Base-by-base conservation (phyloP, 768 basidiomycete species). In the Suillus subaureus region DNA sequence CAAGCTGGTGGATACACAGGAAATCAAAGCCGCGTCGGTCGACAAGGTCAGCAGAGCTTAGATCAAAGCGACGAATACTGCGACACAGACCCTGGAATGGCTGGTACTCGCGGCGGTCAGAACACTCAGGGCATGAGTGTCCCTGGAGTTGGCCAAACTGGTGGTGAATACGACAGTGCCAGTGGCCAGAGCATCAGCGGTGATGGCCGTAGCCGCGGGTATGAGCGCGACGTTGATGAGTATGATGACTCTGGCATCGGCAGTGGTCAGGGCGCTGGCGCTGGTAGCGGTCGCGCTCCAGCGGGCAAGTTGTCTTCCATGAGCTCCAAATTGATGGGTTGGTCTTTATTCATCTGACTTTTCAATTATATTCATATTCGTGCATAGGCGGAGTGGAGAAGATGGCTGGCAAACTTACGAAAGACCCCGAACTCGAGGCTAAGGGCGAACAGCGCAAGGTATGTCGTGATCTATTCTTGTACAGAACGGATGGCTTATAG, bases 1-100 rank as follows among this genome's bases (percentile, higher is more conserved):
- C 66, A 66, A 55, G 60, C 58, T n/a, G 66, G 66, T 39, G 64
- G 66, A 8, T 61, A 67, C 58, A 43, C 23, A 31, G 65, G 64
- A 33, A 57, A 15, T 6, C 18, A 35, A 18, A 11, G 42, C 6
- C 49, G 57, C 18, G 33, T n/a, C 18, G 18, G 51, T 23, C n/a
- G 42, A 16, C 65, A 37, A 35, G 65, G 23, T 28, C 28, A 21
- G 31, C 23, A 66, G 37, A 13, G 21, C 35, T 28, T 6, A 5
- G 64, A 37, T 15, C 1, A 1, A 37, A 3, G 8, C 6, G 55
- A 66, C 8, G 23, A 57, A 4, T 51, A 43, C 18, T 61, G n/a
- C 31, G 61, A 45, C 2, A 62, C 61, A 18, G 67, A 68, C 37
- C 61, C 67, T 16, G 67, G 65, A 26, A 42, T 66, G 61, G 61